Evolutionary conservation across 106 monocot genomes (phyloP).

Genomic region (Iris macrosiphon): DNA sequence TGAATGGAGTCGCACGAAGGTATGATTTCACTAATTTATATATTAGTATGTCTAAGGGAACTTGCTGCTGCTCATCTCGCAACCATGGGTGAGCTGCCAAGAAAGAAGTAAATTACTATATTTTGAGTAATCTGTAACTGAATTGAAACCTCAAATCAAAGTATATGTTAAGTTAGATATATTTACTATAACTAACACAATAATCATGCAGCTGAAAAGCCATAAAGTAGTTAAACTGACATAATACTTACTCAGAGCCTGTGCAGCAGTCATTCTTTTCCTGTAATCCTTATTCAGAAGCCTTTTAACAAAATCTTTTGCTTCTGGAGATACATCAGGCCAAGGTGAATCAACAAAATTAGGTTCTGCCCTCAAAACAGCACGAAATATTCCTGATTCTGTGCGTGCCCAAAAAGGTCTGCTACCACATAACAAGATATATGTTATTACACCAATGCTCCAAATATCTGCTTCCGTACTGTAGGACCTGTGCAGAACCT

Average conservation of each 20-base stretch:
- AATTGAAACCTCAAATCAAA: too few relatives aligned
- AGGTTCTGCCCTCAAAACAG: constrained; percentile 76
- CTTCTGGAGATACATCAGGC: constrained; percentile 64
- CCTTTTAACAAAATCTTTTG: constrained; percentile 83
- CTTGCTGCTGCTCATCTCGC: constrained; percentile 42
- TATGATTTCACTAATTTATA: constrained; percentile 83
- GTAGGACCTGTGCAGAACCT: constrained; percentile 88
- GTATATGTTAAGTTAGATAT: too few relatives aligned
- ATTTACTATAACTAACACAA: too few relatives aligned
- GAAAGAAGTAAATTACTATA: constrained; percentile 5
- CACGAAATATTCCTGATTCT: constrained; percentile 83
- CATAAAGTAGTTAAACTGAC: too few relatives aligned
- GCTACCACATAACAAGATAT: constrained; percentile 84
- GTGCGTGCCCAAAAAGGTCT: constrained; percentile 87
- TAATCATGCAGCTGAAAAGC: too few relatives aligned
- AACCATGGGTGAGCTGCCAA: constrained; percentile 93
- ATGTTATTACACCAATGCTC: constrained; percentile 92
- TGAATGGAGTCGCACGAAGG: constrained; percentile 73
- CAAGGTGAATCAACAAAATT: constrained; percentile 73
- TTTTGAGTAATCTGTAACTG: too few relatives aligned
- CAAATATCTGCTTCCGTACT: constrained; percentile 80
- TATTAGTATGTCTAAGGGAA: constrained; percentile 76
- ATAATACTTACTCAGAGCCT: constrained; percentile 64
- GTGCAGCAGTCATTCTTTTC: constrained; percentile 78
- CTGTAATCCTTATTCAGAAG: constrained; percentile 86